Conservation (phyloP, 345 rosid genomes). For the Lepidium didymum region DNA sequence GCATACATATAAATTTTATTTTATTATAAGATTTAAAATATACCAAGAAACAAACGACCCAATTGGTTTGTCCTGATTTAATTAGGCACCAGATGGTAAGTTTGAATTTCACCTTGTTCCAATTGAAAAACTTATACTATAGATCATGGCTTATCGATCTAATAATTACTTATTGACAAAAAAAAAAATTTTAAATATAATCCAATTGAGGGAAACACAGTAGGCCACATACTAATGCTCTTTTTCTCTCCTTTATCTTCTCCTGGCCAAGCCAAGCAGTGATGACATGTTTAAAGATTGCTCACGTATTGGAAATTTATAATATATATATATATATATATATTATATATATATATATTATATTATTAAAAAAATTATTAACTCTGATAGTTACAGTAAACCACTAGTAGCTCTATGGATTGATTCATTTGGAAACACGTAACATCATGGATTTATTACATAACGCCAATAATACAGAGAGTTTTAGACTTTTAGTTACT, state of each 20-base stretch:
- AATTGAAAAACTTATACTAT: too few species aligned
- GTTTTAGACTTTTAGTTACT: background rate
- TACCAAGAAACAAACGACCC: too few species aligned
- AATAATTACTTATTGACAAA: too few species aligned
- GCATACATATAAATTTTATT: background rate
- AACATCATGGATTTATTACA: conserved; percentile 17
- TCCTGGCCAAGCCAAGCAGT: conserved; percentile 29
- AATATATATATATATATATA: background rate
- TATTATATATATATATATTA: background rate
- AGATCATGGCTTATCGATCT: too few species aligned
- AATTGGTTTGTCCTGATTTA: too few species aligned
- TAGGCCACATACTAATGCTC: conserved; percentile 30
- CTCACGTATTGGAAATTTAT: conserved; percentile 9
- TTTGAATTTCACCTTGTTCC: too few species aligned
- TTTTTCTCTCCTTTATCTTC: conserved; percentile 20
- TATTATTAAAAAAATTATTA: background rate
- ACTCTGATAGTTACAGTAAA: conserved; percentile 27
- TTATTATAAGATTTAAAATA: background rate
- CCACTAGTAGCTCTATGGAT: background rate
- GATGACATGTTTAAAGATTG: conserved; percentile 27
- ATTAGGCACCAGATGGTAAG: too few species aligned
- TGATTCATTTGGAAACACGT: conserved; percentile 28
- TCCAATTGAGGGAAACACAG: conserved; percentile 21
- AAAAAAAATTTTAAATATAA: too few species aligned
- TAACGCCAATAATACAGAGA: conserved; percentile 8